These are phyloP conservation scores for Suillus occidentalis DNA, from an alignment of 768 basidiomycete genomes.

Conservation along the genomic window DNA sequence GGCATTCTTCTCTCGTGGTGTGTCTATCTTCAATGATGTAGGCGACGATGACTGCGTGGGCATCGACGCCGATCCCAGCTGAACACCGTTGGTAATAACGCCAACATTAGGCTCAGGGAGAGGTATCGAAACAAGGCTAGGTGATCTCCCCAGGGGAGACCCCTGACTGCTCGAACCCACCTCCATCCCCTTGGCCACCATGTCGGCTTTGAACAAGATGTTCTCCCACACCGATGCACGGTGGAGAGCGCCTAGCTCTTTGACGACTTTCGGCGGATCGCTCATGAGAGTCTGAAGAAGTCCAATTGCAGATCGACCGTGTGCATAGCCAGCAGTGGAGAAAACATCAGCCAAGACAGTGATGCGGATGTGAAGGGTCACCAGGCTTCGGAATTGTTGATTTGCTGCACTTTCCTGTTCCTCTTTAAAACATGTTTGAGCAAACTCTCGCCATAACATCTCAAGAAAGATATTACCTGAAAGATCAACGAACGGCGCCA, in stretches of 20 bases:
- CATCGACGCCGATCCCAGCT: slow-evolving; percentile 23
- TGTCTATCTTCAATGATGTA: slow-evolving; percentile 39
- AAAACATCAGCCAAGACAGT: slow-evolving; percentile 87
- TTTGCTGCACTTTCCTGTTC: slow-evolving; percentile 54
- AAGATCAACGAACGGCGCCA: slow-evolving; percentile 64
- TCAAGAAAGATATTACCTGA: slow-evolving; percentile 32
- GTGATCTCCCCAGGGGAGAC: slow-evolving; percentile 50
- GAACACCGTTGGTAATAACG: slow-evolving; percentile 31
- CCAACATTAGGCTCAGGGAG: slow-evolving; percentile 40
- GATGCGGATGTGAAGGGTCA: slow-evolving; percentile 75
- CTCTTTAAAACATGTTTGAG: slow-evolving; percentile 30
- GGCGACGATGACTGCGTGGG: slow-evolving; percentile 24
- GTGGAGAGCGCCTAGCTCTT: slow-evolving; percentile 77
- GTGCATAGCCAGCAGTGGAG: slow-evolving; percentile 76
- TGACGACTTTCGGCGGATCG: slow-evolving; percentile 60
- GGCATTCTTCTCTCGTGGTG: slow-evolving; percentile 62
- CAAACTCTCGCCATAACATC: slow-evolving; percentile 3
- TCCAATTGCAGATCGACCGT: slow-evolving; percentile 72
- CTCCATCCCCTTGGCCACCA: slow-evolving; percentile 55
- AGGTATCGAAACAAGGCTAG: slow-evolving; percentile 42
- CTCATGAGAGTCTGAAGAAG: slow-evolving; percentile 76
- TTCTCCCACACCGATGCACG: slow-evolving; percentile 87
- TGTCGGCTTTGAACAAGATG: slow-evolving; percentile 65
- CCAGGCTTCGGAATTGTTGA: slow-evolving; percentile 65
- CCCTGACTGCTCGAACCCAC: slow-evolving; percentile 41